Base-by-base conservation (phyloP, 2,329 filamentous ascomycete genomes). In the Aspergillus pseudoglaucus region DNA sequence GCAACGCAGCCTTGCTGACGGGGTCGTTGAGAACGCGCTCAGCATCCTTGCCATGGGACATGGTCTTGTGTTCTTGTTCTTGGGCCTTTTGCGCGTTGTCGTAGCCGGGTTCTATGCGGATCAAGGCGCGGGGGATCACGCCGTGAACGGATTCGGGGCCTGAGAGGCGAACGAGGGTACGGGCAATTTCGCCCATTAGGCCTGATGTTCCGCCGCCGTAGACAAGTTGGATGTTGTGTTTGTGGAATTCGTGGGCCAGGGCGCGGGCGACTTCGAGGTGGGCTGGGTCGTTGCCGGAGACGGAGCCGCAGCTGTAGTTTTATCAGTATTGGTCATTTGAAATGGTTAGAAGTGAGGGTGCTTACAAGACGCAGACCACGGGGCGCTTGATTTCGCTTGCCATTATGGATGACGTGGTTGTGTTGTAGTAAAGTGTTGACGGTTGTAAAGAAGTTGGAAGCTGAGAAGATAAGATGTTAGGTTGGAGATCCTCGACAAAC, bases 171-270 rank as follows among this genome's bases (percentile, higher is more conserved):
- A 94, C 89, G 23, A 98, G 83, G 0, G 88, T 90, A 60, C 85
- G 85, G 41, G 93, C 89, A 9, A 97, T 71, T 65, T 96, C 90
- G 63, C 93, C 93, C 93, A 98, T 98, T 41, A 98, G 79, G 8
- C 93, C 93, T 33, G 89, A 83, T 2, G 91, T 97, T 62, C 93
- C 93, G 58, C 93, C 93, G 58, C 93, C 93, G 69, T 97, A 98
- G 55, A 97, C 90, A 39, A 98, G 82, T 8, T 81, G 79, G 60
- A 94, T 89, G 66, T 88, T 83, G 62, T 87, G 79, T 44, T 79
- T 77, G 64, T 90, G 85, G 72, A 97, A 85, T 55, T 78, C 76
- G 30, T 75, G 74, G 47, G 85, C 91, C 12, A 97, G 82, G 25
- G 81, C 72, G 35, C 85, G 84, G 2, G 93, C 93, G 6, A 89